These are phyloP conservation scores for Ampelocalamus luodianensis DNA, from an alignment of 176 grass and related monocot species.

Conservation along the genomic window DNA sequence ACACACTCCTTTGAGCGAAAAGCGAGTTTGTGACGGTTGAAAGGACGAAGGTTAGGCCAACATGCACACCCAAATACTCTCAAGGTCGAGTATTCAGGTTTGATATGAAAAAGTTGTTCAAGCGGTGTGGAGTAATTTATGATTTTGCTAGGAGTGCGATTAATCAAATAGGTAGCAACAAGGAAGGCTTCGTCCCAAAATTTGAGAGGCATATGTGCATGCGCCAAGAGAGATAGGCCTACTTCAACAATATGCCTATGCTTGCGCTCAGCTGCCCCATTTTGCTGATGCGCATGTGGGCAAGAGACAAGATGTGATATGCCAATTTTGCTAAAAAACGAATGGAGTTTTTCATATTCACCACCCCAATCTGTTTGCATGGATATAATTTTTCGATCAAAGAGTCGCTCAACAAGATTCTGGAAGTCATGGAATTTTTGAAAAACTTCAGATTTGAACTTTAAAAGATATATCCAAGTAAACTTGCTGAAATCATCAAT, in stretches of 20 bases:
- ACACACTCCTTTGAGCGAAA: not conserved
- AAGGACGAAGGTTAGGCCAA: not conserved
- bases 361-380: no score
- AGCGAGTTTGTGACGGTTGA: not conserved
- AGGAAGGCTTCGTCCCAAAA: no score
- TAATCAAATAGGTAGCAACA: not conserved
- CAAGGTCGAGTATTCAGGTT: not conserved
- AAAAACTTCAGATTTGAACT: no score
- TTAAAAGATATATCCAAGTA: no score
- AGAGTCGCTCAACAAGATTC: not conserved
- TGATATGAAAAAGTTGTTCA: fast-evolving
- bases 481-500: no score
- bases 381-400: not conserved
- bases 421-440: not conserved
- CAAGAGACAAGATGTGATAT: not conserved
- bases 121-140: not conserved
- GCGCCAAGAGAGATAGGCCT: fast-evolving
- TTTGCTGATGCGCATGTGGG: not conserved
- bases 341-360: not conserved
- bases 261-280: no score
- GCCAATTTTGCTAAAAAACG: not conserved
- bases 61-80: not conserved
- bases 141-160: not conserved
- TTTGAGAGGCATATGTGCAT: no score
- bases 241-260: no score